phyloP scores from a whole-genome alignment of 148 eudicot genomes.

The Camellia granthamiana region DNA sequence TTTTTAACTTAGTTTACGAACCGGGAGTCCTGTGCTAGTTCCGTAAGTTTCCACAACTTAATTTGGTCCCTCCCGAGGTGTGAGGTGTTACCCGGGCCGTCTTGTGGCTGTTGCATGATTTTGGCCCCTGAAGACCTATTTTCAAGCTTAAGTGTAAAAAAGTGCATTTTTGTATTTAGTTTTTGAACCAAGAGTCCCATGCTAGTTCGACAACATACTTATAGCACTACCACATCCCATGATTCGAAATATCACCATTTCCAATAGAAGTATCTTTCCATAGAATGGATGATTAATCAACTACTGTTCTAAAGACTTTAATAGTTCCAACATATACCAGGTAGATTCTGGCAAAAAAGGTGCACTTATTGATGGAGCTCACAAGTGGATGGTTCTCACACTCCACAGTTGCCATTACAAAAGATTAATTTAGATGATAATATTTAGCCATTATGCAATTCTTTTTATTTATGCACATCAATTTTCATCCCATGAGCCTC shows the following conservation, averaged over 20 bases:
- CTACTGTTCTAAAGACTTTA: not conserved
- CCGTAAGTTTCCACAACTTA: too few relatives aligned
- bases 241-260: not conserved
- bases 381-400: not conserved
- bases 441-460: not conserved
- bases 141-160: too few relatives aligned
- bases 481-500: not conserved
- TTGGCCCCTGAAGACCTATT: too few relatives aligned
- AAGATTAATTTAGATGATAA: not conserved
- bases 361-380: not conserved
- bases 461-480: not conserved
- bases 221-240: not conserved
- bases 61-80: too few relatives aligned
- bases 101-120: too few relatives aligned
- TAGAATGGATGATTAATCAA: not conserved
- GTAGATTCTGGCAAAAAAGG: not conserved
- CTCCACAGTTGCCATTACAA: not conserved
- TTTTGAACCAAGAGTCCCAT: too few relatives aligned
- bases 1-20: too few relatives aligned
- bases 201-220: not conserved
- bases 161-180: too few relatives aligned
- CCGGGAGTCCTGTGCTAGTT: too few relatives aligned
- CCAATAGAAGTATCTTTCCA: not conserved
- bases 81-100: too few relatives aligned
- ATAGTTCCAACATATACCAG: not conserved